These are phyloP conservation scores for Cryptococcus neoformans DNA, from an alignment of 1,284 basidiomycete genomes.

Conservation along the genomic window DNA sequence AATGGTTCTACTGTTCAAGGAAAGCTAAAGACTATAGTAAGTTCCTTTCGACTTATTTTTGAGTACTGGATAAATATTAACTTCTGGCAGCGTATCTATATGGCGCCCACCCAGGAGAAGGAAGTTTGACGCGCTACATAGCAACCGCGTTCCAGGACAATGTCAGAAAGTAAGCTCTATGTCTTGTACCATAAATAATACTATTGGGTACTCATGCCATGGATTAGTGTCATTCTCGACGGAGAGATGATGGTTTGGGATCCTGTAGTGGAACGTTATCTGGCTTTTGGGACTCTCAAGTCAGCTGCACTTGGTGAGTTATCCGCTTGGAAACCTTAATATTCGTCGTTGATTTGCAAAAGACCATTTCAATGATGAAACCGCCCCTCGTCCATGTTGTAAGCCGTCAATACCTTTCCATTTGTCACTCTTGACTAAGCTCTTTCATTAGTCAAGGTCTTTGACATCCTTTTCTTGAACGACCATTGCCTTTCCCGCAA, in stretches of 20 bases:
- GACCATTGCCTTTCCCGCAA: conserved; percentile 44
- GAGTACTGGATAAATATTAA: neutral
- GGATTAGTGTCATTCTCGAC: conserved; percentile 76
- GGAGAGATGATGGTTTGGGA: conserved; percentile 99
- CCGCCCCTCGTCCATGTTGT: conserved; percentile 84
- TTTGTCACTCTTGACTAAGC: neutral
- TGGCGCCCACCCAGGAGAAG: conserved; percentile 71
- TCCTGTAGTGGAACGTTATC: conserved; percentile 73
- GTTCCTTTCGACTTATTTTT: conserved; percentile 1
- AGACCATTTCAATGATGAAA: conserved; percentile 68
- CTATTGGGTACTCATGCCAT: no score
- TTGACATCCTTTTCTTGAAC: conserved; percentile 85
- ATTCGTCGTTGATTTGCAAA: conserved; percentile 1
- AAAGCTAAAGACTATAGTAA: conserved; percentile 89
- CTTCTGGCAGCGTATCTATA: conserved; percentile 62
- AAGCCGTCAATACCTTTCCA: neutral
- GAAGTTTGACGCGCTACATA: conserved; percentile 82
- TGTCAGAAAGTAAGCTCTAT: conserved; percentile 66
- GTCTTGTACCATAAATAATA: neutral
- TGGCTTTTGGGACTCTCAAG: conserved; percentile 89
- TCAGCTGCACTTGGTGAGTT: conserved; percentile 73
- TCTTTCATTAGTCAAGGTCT: conserved; percentile 74
- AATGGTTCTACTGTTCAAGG: conserved; percentile 88
- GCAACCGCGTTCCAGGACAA: conserved; percentile 67
- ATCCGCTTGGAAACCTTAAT: neutral